These are phyloP conservation scores for Coffea eugenioides DNA, from an alignment of 257 asterid genomes.

Conservation along the genomic window DNA sequence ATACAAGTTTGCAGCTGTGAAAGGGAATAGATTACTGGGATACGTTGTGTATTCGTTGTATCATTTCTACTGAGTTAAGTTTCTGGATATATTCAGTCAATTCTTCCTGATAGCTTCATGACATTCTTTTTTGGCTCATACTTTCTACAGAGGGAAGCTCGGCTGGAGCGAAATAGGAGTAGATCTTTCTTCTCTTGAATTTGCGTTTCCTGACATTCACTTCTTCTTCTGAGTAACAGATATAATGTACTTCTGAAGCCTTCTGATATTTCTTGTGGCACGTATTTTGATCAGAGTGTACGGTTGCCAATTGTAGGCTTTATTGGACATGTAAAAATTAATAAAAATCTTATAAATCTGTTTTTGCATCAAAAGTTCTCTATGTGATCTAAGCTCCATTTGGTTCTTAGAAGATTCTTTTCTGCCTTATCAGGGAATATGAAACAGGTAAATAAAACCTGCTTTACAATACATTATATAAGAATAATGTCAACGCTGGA, in stretches of 20 bases:
- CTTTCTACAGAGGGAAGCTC: slow-evolving; percentile 82
- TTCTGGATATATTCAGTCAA: neutral
- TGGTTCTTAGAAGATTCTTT: no score
- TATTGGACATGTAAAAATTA: neutral
- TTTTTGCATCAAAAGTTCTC: neutral
- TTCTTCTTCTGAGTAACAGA: slow-evolving; percentile 14
- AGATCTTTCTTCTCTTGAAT: slow-evolving; percentile 77
- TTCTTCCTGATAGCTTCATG: neutral
- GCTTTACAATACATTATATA: no score
- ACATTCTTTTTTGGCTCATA: neutral
- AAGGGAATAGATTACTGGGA: neutral
- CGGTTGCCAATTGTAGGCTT: neutral
- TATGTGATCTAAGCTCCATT: neutral
- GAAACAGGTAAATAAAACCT: no score
- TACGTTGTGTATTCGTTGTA: neutral
- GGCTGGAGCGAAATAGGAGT: slow-evolving; percentile 79
- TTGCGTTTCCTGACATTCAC: neutral
- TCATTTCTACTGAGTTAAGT: neutral
- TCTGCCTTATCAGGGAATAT: no score
- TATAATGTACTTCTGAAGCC: neutral
- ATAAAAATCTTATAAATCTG: neutral
- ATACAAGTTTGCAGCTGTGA: neutral
- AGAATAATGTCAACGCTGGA: neutral
- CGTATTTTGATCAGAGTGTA: neutral
- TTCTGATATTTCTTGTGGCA: neutral